Evolutionary conservation across 768 basidiomycete species (phyloP), one percentile per base, ranked within the genome.

Genomic region (Rhizopogon vinicolor): DNA sequence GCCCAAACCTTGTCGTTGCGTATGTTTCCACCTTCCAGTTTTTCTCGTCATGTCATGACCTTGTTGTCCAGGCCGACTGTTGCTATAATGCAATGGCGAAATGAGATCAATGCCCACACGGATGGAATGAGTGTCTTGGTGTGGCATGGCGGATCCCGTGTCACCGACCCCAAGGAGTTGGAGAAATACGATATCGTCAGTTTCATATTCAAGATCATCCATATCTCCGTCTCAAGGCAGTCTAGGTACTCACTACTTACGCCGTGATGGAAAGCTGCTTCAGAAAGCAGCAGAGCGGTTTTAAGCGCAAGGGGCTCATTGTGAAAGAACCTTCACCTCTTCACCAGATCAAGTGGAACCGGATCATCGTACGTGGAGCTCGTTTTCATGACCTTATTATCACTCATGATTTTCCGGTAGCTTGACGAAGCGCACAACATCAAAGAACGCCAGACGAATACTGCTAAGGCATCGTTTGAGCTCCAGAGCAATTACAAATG

Each of bases 381-480:
- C 6, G 10, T 29, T 33, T 58, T 31, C 16, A 10, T 4, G 29
- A 45, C 8, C 49, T 58, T 44, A 48, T 41, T 14, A 22, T 46
- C 50, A 19, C 22, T 14, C 44, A 44, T 45, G 16, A 33, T 25
- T 12, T 39, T 12, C n/a, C 19, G 45, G 14, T 57, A 91, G 89
- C 81, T 97, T 43, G 94, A 98, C 61, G 94, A 97, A 74, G 96
- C 95, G 5, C 96, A 98, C 71, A 98, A 95, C 67, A 98, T 98
- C 76, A 98, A 98, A 65, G 96, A 98, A 66, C 84, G 96, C 3
- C 74, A 84, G 3, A 94, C 92, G 1, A 98, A 96, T 66, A 98
- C 96, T 0, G 95, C 96, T 1, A 98, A 96, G 70, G 95, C 94
- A n/a, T 83, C 93, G 0, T 99, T 99, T 67, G 89, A 93, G 53